Evolutionary conservation across 208 protist genomes (phyloP), one percentile per base, ranked within the genome.

Genomic region (Leishmania amazonensis): DNA sequence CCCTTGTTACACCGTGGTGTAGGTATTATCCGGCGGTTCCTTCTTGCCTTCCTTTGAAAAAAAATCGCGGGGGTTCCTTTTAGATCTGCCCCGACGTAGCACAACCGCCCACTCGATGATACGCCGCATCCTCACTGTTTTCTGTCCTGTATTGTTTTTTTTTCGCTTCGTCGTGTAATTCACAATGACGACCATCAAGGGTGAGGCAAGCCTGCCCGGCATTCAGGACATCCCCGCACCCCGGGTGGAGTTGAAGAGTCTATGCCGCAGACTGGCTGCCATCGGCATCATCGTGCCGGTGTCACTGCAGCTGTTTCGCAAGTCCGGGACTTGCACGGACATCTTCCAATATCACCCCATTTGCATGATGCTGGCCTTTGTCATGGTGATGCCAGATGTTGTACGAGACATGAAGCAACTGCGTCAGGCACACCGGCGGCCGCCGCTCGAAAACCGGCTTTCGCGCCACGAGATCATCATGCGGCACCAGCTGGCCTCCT

Each of bases 331-430:
- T 53, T 83, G 72, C 64, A 67, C 68, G 6, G 71, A 86, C 72
- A 42, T 85, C 42, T 88, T 93, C 58, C 64, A 90, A 40, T 95
- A 90, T 80, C 91, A 95, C 80, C 89, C 91, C 19, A 85, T 91
- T 74, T 87, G 75, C 24, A 92, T 93, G 83, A 73, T 81, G 70
- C 53, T 88, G 70, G 77, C 86, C 9, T 92, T 93, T 68, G 78
- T 93, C 28, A 83, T 81, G 57, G 80, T 88, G 57, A 53, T 95
- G 57, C 91, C 91, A 6, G 91, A 95, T 35, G 75, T 92, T 13
- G 70, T 90, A 65, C 70, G 76, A 38, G 81, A 85, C 51, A 70
- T 93, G 54, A 83, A 78, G 77, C 60, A 28, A 3, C 51, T 95
- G 67, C 76, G 82, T 75, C 75, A 77, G 58, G 42, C 11, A n/a